Evolutionary conservation across 2,329 filamentous ascomycete species (phyloP).

Genomic region (Cytospora piceae): DNA sequence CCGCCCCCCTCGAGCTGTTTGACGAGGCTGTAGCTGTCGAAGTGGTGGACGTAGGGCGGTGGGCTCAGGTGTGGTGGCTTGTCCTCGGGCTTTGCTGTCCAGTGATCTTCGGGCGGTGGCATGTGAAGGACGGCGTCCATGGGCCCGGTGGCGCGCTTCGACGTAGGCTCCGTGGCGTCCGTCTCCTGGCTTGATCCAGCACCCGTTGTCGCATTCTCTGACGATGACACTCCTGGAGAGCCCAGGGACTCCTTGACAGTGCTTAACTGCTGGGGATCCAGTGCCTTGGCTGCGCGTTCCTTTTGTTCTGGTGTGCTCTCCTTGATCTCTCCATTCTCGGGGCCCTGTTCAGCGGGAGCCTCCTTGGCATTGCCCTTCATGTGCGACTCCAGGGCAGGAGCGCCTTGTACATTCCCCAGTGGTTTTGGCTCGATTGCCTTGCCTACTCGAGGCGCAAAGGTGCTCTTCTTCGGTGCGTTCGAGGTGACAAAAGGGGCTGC

Average conservation of each 20-base stretch:
- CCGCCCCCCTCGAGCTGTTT: conserved; percentile 73
- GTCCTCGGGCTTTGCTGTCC: conserved; percentile 37
- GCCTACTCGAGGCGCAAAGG: conserved; percentile 60
- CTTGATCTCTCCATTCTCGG: not conserved
- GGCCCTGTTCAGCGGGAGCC: conserved; percentile 22
- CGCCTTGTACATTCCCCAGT: conserved; percentile 28
- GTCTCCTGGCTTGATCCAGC: conserved; percentile 17
- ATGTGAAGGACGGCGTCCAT: conserved; percentile 57
- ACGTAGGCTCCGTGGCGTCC: conserved; percentile 36
- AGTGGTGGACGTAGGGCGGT: conserved; percentile 89
- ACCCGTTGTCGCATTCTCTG: conserved; percentile 30
- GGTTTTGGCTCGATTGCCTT: conserved; percentile 62
- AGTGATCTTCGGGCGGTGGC: conserved; percentile 44
- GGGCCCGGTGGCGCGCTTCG: conserved; percentile 48
- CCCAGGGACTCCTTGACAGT: conserved; percentile 25
- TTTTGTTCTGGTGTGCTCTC: conserved; percentile 28
- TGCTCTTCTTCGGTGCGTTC: conserved; percentile 43
- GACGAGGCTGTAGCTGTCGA: conserved; percentile 91
- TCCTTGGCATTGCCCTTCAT: conserved; percentile 25
- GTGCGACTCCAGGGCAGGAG: conserved; percentile 30
- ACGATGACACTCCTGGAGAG: conserved; percentile 26
- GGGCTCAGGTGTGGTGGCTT: conserved; percentile 71
- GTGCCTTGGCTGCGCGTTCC: conserved; percentile 26
- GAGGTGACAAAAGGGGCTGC: conserved; percentile 45
- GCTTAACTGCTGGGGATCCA: conserved; percentile 26